Base-by-base conservation (phyloP, 164 flowering plant genomes). In the Magnolia sinica region DNA sequence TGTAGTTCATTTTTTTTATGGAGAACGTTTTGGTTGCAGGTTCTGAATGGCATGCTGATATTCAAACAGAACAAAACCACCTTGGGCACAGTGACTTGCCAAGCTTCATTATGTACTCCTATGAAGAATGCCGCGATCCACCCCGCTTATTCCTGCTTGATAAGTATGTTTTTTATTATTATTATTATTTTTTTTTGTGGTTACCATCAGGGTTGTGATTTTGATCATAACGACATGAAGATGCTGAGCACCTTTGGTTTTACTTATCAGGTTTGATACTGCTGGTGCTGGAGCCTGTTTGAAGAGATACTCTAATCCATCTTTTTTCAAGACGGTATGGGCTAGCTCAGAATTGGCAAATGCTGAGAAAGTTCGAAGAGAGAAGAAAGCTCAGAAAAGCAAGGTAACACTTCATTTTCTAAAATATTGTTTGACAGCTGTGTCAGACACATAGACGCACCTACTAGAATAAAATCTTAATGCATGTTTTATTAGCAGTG, bases 91-190 rank as follows among this genome's bases (percentile, higher is more conserved):
- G 86, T 85, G 95, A 94, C 79, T 84, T 92, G 84, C 99, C 99
- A 55, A 82, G 83, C 23, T 92, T 91, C 80, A 86, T 96, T 50
- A 86, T 90, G 95, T 90, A 96, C 77, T 83, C 95, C 20, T 96
- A 94, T 84, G 98, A 96, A 84, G 95, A 91, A 81, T 91, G 92
- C 64, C 91, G 86, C 72, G 90, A 87, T 79, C 97, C 97, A 77
- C 98, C 99, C 64, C 87, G 87, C 66, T 79, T 96, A 70, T 89
- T 91, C 78, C 77, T 89, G 87, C 99, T 94, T 79, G 99, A 96
- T 85, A 96, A 82, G 99, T 96, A 88, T 67, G 80, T 19, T 73
- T 50, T 29, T 7, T 23, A 68, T 24, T 37, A 9, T 52, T 52
- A 16, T 16, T 55, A 0, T 55, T 55, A 11, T 7, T 0, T 0